Conservation (phyloP, 352 stramenopile species). For the Phytopythium mirpurense region DNA sequence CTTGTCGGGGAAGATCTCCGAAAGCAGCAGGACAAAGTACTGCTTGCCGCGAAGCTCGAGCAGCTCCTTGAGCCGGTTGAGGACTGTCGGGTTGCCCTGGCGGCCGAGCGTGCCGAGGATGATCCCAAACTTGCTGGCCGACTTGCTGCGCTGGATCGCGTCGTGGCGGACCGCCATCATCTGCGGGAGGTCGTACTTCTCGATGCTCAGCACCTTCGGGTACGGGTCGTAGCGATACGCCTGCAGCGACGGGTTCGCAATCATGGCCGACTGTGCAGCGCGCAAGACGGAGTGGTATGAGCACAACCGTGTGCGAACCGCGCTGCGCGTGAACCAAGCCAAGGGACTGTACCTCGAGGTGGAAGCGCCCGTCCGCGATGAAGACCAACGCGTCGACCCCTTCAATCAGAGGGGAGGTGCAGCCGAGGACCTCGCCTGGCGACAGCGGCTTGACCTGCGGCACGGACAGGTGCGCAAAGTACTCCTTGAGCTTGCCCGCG, state of each 20-base stretch:
- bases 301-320: too few relatives aligned
- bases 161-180: conserved; percentile 93
- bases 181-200: conserved; percentile 95
- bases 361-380: conserved; percentile 98
- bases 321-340: too few relatives aligned
- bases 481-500: conserved; percentile 55
- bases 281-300: too few relatives aligned
- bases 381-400: conserved; percentile 96
- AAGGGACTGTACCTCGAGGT: conserved; percentile 90
- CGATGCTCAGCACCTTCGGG: conserved; percentile 94
- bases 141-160: conserved; percentile 68
- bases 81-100: conserved; percentile 96
- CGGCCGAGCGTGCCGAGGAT: conserved; percentile 98
- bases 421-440: conserved; percentile 98
- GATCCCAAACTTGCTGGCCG: conserved; percentile 92
- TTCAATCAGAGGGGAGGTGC: conserved; percentile 94
- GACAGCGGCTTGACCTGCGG: conserved; percentile 97
- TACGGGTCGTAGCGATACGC: conserved; percentile 99
- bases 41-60: conserved; percentile 86
- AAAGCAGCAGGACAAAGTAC: conserved; percentile 95
- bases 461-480: conserved; percentile 82
- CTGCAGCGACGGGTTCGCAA: conserved; percentile 94
- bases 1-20: conserved; percentile 96
- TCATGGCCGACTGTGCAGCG: conserved; percentile 91
- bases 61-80: conserved; percentile 90